Percentiles rank a stretch among this genome's conserved stretches.
Conservation (phyloP, 768 basidiomycete genomes). For the Ephemerocybe angulata region DNA sequence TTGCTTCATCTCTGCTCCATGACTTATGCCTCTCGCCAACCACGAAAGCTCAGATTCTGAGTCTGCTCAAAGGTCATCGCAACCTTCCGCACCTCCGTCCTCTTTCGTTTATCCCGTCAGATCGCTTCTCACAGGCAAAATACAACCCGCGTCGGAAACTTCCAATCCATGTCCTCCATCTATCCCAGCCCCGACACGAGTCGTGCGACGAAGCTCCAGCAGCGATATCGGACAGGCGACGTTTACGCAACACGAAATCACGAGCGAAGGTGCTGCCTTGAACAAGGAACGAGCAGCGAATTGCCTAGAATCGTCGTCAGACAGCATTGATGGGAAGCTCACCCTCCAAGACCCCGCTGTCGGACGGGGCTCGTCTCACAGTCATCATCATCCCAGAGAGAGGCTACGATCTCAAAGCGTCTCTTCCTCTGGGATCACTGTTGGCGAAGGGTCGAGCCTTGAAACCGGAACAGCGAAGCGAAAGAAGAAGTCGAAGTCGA, state of each 20-base stretch:
- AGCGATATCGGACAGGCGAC: background rate
- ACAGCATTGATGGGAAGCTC: too few species aligned
- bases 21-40: background rate
- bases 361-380: too few species aligned
- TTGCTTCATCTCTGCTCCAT: background rate
- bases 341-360: too few species aligned
- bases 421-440: background rate
- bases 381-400: too few species aligned
- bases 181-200: background rate
- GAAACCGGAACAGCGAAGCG: constrained; percentile 3
- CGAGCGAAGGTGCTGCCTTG: too few species aligned
- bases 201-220: background rate
- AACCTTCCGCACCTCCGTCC: constrained; percentile 1
- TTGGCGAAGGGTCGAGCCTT: constrained; percentile 13
- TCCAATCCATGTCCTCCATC: too few species aligned
- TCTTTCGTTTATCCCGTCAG: constrained; percentile 40
- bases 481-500: constrained; percentile 9
- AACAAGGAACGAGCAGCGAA: too few species aligned
- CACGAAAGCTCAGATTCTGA: background rate
- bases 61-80: background rate
- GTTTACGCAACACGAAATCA: too few species aligned
- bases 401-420: background rate
- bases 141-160: constrained; percentile 35
- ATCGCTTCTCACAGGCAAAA: constrained; percentile 34
- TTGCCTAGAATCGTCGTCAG: too few species aligned